Base-by-base conservation (phyloP, 257 asterid genomes). In the Craterostigma plantagineum region DNA sequence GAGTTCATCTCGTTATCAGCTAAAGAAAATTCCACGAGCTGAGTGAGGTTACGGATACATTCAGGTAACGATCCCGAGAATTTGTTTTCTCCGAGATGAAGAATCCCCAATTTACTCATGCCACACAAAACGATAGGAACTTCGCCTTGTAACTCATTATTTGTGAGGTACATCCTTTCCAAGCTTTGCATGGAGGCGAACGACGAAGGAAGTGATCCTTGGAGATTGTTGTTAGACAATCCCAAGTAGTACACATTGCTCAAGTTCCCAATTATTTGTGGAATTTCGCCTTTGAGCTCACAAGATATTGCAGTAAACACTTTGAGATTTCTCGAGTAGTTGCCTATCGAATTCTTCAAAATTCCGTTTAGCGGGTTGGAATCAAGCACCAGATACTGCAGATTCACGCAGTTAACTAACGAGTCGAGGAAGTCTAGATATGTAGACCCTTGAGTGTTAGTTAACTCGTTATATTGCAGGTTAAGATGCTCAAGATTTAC, bases 291-390 rank as follows among this genome's bases (percentile, higher is more conserved):
- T 52, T 55, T 59, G 14, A 67, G 60, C 50, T 44, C 45, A 59
- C 62, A 63, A 12, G 57, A 36, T 10, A 1, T 18, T 5, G 64
- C 75, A 9, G 41, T 46, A 34, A 67, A 56, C 18, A 55, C 60
- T 38, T 30, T 62, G 51, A 66, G 64, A 46, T 50, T 59, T 42
- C 43, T 46, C 0, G 67, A 62, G 14, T 55, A 52, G 54, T 62
- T 62, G 14, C 67, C 63, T 27, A 59, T 18, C 0, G 67, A 55
- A 5, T 45, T 45, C 0, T 70, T 51, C 34, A 67, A 23, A 34
- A 67, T 49, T n/a, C 64, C 67, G 4, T 57, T 60, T 16, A 68
- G 64, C 16, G 65, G 70, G 38, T 67, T 63, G 18, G 61, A 49
- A 8, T 34, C 33, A 41, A 67, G 58, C 27, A 58, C 44, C 34